A percentile compares a stretch with the other conserved stretches of the same genome.
Conservation (phyloP, 2,329 filamentous ascomycete species). For the Aspergillus latus region DNA sequence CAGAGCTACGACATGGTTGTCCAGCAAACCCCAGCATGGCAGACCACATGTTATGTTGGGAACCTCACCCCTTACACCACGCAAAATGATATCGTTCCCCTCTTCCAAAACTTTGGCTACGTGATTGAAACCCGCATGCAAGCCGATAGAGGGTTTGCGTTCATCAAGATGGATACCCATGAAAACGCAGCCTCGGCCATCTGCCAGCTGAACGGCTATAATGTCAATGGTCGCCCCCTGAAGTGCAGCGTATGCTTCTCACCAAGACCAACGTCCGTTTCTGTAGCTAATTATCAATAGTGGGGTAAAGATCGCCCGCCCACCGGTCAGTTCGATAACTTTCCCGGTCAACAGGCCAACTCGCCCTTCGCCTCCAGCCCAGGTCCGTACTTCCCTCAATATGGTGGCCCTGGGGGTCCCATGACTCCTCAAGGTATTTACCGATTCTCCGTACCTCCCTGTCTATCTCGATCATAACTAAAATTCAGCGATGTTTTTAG, state of each 20-base stretch:
- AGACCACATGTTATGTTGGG: conserved; percentile 97
- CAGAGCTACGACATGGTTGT: conserved; percentile 98
- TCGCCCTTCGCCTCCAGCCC: conserved; percentile 70
- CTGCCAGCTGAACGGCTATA: conserved; percentile 96
- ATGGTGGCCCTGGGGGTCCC: conserved; percentile 67
- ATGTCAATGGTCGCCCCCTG: conserved; percentile 91
- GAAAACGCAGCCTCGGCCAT: conserved; percentile 99
- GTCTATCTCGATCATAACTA: conserved; percentile 10
- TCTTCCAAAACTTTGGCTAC: conserved; percentile 98
- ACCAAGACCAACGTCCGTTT: conserved; percentile 26
- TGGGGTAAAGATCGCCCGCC: conserved; percentile 99
- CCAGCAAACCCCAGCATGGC: conserved; percentile 92
- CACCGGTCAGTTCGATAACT: conserved; percentile 77
- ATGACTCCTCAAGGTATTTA: conserved; percentile 60
- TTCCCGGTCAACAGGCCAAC: conserved; percentile 74
- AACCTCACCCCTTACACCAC: conserved; percentile 98
- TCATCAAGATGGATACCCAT: conserved; percentile 98
- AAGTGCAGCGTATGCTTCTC: conserved; percentile 92
- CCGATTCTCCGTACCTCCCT: conserved; percentile 11
- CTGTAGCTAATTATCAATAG: conserved; percentile 50
- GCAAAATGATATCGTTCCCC: conserved; percentile 91
- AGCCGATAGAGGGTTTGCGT: conserved; percentile 94
- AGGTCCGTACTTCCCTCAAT: conserved; percentile 88
- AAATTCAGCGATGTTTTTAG: conserved; percentile 31
- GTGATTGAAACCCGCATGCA: conserved; percentile 98